Evolutionary conservation across 768 basidiomycete species (phyloP).

Genomic region (Suillus bovinus): DNA sequence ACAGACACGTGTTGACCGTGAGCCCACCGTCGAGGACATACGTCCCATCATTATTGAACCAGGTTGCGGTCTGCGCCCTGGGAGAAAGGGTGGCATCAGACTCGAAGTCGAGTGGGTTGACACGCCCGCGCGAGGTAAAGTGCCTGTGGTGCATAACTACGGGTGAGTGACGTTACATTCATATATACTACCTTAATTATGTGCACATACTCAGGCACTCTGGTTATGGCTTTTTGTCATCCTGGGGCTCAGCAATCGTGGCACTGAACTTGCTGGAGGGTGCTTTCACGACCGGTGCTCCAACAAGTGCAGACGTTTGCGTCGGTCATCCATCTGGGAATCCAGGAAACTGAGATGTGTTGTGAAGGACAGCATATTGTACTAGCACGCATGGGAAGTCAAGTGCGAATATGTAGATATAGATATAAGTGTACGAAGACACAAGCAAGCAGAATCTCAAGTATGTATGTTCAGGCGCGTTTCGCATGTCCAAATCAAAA

Average conservation of each 20-base stretch:
- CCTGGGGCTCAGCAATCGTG: conserved; percentile 61
- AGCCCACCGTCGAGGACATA: conserved; percentile 51
- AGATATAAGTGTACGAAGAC: not conserved
- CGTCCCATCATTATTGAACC: conserved; percentile 48
- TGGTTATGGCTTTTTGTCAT: conserved; percentile 63
- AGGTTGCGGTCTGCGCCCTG: conserved; percentile 67
- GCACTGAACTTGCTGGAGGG: conserved; percentile 49
- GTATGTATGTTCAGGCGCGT: not conserved
- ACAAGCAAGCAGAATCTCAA: not conserved
- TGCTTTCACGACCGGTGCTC: conserved; percentile 28
- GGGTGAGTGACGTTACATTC: conserved; percentile 43
- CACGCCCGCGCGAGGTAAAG: conserved; percentile 24
- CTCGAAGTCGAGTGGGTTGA: conserved; percentile 50
- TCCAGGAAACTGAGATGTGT: not conserved
- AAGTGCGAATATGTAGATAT: not conserved
- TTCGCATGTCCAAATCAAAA: not conserved
- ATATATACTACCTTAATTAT: not conserved
- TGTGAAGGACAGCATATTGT: not conserved
- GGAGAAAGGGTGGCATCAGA: conserved; percentile 65
- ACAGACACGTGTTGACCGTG: conserved; percentile 44
- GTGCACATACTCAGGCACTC: conserved; percentile 44
- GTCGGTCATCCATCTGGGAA: not conserved
- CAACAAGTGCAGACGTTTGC: not conserved
- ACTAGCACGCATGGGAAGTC: not conserved
- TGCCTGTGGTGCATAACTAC: conserved; percentile 64